Evolutionary conservation across 371 early-diverging fungal species (phyloP).

Genomic region (Blakeslea trispora): DNA sequence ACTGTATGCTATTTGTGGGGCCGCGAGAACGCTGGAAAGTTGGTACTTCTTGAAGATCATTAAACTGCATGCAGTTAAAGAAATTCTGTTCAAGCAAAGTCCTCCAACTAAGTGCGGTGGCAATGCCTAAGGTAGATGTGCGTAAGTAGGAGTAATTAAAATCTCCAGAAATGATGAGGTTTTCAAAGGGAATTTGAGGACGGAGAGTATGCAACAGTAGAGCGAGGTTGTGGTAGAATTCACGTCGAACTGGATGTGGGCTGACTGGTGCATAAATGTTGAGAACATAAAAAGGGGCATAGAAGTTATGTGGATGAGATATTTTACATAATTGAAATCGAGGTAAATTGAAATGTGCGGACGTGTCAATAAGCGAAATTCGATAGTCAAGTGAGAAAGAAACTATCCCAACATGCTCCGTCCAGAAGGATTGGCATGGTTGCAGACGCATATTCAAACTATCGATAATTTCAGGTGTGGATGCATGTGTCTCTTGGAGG

Average conservation of each 20-base stretch:
- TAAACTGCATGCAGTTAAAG: background rate
- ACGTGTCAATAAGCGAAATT: slow-evolving; percentile 1
- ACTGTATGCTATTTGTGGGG: background rate
- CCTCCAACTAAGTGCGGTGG: background rate
- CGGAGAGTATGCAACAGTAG: background rate
- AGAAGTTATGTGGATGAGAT: slow-evolving; percentile 1
- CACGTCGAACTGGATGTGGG: background rate
- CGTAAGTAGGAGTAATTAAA: slow-evolving; percentile 7
- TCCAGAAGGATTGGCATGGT: background rate
- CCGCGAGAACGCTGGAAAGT: background rate
- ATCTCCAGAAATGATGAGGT: slow-evolving; percentile 7
- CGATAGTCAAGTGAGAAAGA: slow-evolving; percentile 1
- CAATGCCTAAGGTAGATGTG: background rate
- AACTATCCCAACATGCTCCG: background rate
- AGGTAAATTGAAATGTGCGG: background rate
- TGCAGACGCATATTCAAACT: slow-evolving; percentile 1
- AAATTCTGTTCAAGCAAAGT: background rate
- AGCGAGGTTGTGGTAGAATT: background rate
- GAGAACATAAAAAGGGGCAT: background rate
- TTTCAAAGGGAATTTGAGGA: background rate
- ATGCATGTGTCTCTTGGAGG: slow-evolving; percentile 10
- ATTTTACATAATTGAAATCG: slow-evolving; percentile 8
- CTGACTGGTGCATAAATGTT: background rate
- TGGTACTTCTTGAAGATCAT: background rate
- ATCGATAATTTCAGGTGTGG: background rate